Evolutionary conservation across 768 basidiomycete species (phyloP).

Genomic region (Russula earlei): DNA sequence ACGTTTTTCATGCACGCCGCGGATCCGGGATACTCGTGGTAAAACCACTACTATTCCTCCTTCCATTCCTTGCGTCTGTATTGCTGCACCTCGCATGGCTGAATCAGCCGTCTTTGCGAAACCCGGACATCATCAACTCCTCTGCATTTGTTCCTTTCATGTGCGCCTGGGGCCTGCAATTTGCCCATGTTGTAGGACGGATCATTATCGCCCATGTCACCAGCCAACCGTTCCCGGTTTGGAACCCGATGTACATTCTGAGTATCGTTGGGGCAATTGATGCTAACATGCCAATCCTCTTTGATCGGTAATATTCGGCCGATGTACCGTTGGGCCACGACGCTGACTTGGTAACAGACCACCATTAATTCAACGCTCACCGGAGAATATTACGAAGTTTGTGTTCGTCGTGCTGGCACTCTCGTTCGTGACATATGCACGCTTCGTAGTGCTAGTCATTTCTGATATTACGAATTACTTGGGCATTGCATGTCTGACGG

Average conservation of each 20-base stretch:
- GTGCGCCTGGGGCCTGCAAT: conserved; percentile 87
- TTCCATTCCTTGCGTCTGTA: conserved; percentile 70
- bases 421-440: conserved; percentile 60
- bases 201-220: conserved; percentile 95
- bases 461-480: conserved; percentile 81
- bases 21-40: conserved; percentile 33
- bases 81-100: conserved; percentile 78
- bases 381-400: conserved; percentile 53
- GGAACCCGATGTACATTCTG: conserved; percentile 84
- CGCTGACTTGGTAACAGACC: conserved; percentile 30
- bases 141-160: conserved; percentile 79
- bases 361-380: conserved; percentile 67
- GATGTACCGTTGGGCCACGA: neutral
- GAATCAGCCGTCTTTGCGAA: conserved; percentile 47
- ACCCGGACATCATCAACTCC: conserved; percentile 66
- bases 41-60: conserved; percentile 59
- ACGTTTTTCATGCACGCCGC: conserved; percentile 60
- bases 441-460: conserved; percentile 79
- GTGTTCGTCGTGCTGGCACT: conserved; percentile 62
- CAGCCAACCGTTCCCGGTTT: conserved; percentile 70
- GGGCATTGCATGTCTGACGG: conserved; percentile 92
- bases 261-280: conserved; percentile 70
- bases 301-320: conserved; percentile 46
- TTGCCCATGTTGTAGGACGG: conserved; percentile 81
- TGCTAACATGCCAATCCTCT: conserved; percentile 62